phyloP scores from a whole-genome alignment of 1,284 basidiomycete genomes.

The Gymnopus androsaceus region DNA sequence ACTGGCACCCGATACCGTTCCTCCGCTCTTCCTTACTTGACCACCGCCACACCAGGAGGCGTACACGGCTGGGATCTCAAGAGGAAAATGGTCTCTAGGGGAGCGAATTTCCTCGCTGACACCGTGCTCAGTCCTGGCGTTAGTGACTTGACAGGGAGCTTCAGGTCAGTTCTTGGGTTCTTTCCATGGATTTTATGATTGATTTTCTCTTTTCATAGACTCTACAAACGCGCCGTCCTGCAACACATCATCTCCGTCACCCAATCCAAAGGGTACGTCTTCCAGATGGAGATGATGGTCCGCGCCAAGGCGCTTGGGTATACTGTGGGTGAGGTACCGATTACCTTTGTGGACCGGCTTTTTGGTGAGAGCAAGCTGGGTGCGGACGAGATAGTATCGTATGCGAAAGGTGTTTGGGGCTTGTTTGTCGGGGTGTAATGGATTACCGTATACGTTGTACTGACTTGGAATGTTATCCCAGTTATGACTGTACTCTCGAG shows the following conservation, averaged over 20 bases:
- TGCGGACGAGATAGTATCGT: conserved; percentile 87
- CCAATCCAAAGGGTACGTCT: conserved; percentile 88
- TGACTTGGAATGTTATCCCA: too few relatives aligned
- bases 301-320: conserved; percentile 82
- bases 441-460: too few relatives aligned
- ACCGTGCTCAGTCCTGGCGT: conserved; percentile 83
- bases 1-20: conserved; percentile 88
- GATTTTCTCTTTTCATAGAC: conserved; percentile 38
- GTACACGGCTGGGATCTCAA: conserved; percentile 90
- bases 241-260: conserved; percentile 82
- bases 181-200: not conserved
- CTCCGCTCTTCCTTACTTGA: conserved; percentile 51
- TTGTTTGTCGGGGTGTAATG: conserved; percentile 74
- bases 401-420: conserved; percentile 83
- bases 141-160: conserved; percentile 85
- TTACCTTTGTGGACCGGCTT: conserved; percentile 91
- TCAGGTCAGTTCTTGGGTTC: conserved; percentile 58
- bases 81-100: conserved; percentile 82
- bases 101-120: conserved; percentile 85
- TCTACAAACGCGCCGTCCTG: conserved; percentile 79
- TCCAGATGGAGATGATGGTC: conserved; percentile 98
- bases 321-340: conserved; percentile 86
- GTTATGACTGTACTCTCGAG: too few relatives aligned
- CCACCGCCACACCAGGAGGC: conserved; percentile 67
- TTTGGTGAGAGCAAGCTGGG: conserved; percentile 92